These are phyloP conservation scores for Alectoria sarmentosa DNA, from an alignment of 495 filamentous ascomycete species.

Conservation along the genomic window DNA sequence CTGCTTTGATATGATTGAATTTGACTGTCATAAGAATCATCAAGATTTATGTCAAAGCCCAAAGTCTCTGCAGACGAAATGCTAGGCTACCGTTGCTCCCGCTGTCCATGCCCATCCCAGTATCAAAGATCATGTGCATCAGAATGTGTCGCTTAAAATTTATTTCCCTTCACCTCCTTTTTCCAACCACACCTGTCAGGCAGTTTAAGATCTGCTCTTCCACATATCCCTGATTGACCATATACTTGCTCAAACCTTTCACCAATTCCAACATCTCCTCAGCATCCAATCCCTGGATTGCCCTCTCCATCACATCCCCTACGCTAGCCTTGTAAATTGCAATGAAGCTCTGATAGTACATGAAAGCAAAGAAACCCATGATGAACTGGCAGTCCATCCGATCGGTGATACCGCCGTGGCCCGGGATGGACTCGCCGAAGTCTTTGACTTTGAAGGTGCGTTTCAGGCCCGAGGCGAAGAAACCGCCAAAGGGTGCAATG, in stretches of 20 bases:
- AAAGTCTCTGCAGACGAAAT: neutral
- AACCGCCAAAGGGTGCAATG: constrained; percentile 96
- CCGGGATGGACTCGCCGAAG: constrained; percentile 96
- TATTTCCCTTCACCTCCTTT: constrained; percentile 15
- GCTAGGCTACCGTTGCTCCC: neutral
- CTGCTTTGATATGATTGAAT: neutral
- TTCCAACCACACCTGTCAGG: constrained; percentile 14
- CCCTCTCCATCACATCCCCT: constrained; percentile 79
- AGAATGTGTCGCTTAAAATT: neutral
- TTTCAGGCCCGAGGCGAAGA: constrained; percentile 97
- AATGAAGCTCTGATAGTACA: constrained; percentile 98
- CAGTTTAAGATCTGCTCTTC: constrained; percentile 46
- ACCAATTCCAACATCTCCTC: constrained; percentile 90
- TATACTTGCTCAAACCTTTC: constrained; percentile 71
- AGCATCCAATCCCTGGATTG: constrained; percentile 70
- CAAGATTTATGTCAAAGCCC: neutral
- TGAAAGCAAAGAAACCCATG: constrained; percentile 97
- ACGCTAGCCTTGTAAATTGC: constrained; percentile 74
- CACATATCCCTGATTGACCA: constrained; percentile 75
- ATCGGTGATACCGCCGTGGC: constrained; percentile 97
- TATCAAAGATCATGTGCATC: neutral
- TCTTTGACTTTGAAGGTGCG: constrained; percentile 99
- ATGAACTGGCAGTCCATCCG: constrained; percentile 99
- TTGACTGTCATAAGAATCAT: neutral
- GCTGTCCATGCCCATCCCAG: neutral